Evolutionary conservation across 192 early-diverging fungal genomes (phyloP), one percentile per base, ranked within the genome.

Genomic region (Pilaira anomala): DNA sequence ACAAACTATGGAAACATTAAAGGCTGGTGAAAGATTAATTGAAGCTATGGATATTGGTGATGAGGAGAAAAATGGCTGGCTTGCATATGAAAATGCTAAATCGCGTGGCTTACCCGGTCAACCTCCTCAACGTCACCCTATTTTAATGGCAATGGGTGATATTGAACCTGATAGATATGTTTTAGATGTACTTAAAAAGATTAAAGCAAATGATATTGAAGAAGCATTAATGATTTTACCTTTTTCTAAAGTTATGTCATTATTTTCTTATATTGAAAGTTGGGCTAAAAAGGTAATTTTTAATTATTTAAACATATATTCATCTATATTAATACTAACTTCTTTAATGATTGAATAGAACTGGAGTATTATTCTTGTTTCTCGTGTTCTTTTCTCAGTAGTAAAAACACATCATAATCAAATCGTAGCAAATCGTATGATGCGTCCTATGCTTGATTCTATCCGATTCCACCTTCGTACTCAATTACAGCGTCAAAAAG

Each of bases 1-100:
- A 67, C 84, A 91, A 56, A 99, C 94, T 4, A 83, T 88, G 75
- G 95, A 94, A 72, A 93, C 95, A n/a, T 83, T 99, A 33, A 95
- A 97, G 66, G 90, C 97, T 12, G 95, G 94, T 65, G 97, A 99
- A 71, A 80, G 86, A 30, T 88, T 99, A 40, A 87, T 95, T 66
- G 95, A 95, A 65, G 93, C 97, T 7, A 77, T 99, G 48, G 90
- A 95, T 41, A 74, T 97, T 29, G 94, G 87, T 59, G 91, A 93
- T 63, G 85, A 90, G 60, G 93, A 97, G 63, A 83, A 82, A 30
- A 64, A 76, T 50, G 86, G 83, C 21, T 82, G 86, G 85, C 76
- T 78, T 39, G 85, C 75, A 19, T 88, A 86, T 64, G 82, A 87
- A 42, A 73, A 78, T 28, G 83, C 55, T 28, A 82, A 79, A 41